Evolutionary conservation across 179 eudicot genomes (phyloP), one percentile per base, ranked within the genome.

Genomic region (Beta macrorhiza): DNA sequence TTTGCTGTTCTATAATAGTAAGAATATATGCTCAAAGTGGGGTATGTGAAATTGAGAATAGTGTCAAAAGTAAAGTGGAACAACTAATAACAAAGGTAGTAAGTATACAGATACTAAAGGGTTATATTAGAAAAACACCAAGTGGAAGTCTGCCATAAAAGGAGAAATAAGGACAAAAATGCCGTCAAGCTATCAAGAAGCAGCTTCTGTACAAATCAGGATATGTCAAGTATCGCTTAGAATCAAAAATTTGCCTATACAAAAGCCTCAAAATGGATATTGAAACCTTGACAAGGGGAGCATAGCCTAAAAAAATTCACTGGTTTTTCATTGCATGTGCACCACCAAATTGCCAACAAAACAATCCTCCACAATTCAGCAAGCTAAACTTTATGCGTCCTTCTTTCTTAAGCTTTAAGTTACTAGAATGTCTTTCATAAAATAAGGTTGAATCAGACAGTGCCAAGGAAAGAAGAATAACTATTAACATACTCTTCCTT

Each of bases 331-430:
- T 25, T 63, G 15, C 13, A 63, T 20, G 59, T 63, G 32, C 37
- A 63, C 67, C 67, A 10, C 67, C 67, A 63, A 63, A 22, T 63
- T 63, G 65, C 67, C 67, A 63, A 63, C 16, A 63, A 63, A 2
- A 63, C 42, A 13, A 9, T 63, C 22, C 11, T 22, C 67, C 15
- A 63, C 15, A 63, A 8, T 22, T 20, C 25, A 63, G 42, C 67
- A 63, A 63, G 67, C 67, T 6, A 49, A 37, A 37, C 62, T 17
- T 58, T 58, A 16, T 58, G 9, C 25, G 14, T 20, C 25, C 9
- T 5, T 61, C 29, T 61, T 61, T 20, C 32, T 3, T 20, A 61
- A n/a, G 25, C 65, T 37, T 37, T 37, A 37, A 37, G 42, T 37
- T 6, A n/a, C 29, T 19, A 2, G 25, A 61, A 20, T 15, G 20